Evolutionary conservation across 2,329 filamentous ascomycete genomes (phyloP).

Genomic region (Pseudogymnoascus sp.): DNA sequence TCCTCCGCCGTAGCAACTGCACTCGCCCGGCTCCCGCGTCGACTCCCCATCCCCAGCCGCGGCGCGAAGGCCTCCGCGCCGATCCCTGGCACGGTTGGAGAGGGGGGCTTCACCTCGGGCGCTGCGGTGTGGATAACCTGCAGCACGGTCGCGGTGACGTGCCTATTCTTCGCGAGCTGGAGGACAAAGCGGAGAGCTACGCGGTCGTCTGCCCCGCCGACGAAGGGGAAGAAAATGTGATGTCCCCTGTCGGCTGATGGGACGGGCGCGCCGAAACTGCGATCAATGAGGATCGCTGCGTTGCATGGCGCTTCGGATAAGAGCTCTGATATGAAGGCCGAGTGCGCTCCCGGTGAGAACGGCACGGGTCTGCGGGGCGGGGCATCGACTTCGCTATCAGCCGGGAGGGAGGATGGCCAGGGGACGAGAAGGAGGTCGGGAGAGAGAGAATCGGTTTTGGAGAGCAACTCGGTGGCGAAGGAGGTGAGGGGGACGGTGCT

Average conservation of each 20-base stretch:
- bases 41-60: slow-evolving; percentile 12
- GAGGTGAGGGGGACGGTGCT: slow-evolving; percentile 68
- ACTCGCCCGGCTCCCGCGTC: background rate
- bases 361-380: slow-evolving; percentile 34
- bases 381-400: slow-evolving; percentile 39
- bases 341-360: slow-evolving; percentile 55
- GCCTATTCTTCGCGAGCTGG: slow-evolving; percentile 70
- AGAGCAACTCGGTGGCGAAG: slow-evolving; percentile 69
- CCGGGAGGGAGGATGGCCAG: slow-evolving; percentile 55
- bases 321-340: slow-evolving; percentile 61
- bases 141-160: slow-evolving; percentile 69
- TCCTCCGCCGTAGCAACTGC: slow-evolving; percentile 21
- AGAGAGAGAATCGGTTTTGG: slow-evolving; percentile 58
- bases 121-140: slow-evolving; percentile 38
- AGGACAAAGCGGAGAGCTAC: slow-evolving; percentile 72
- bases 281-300: slow-evolving; percentile 72
- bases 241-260: slow-evolving; percentile 55
- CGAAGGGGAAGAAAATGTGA: slow-evolving; percentile 79
- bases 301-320: slow-evolving; percentile 57
- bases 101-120: slow-evolving; percentile 13
- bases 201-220: slow-evolving; percentile 75
- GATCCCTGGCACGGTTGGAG: background rate
- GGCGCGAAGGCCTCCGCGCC: background rate
- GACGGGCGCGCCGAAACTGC: slow-evolving; percentile 49
- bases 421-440: slow-evolving; percentile 75